Percentiles rank a stretch among this genome's conserved stretches.
Evolutionary conservation across 1,284 basidiomycete species (phyloP).

Genomic region (Irpex lacteus): DNA sequence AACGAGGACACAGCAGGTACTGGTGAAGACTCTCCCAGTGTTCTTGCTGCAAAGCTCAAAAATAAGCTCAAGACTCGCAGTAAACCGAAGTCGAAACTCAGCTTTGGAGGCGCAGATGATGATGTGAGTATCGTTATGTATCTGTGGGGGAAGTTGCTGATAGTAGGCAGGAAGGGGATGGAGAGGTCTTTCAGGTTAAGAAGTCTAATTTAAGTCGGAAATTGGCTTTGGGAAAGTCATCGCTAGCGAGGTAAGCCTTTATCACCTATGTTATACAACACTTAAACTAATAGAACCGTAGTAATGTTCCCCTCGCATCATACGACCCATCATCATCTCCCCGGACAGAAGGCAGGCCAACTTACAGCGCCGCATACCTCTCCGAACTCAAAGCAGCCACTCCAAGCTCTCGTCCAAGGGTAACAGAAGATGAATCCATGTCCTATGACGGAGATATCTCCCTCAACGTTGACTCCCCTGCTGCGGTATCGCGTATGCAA

Average conservation of each 20-base stretch:
- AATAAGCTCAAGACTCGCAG: slow-evolving; percentile 58
- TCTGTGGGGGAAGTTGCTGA: slow-evolving; percentile 19
- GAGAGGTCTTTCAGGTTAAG: slow-evolving; percentile 70
- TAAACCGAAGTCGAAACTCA: slow-evolving; percentile 66
- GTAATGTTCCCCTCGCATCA: slow-evolving; percentile 34
- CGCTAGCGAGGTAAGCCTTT: slow-evolving; percentile 34
- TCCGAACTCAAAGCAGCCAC: slow-evolving; percentile 84
- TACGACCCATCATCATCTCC: slow-evolving; percentile 51
- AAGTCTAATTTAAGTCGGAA: slow-evolving; percentile 73
- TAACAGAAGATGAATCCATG: slow-evolving; percentile 26
- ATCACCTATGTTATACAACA: too few species aligned
- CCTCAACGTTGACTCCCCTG: slow-evolving; percentile 41
- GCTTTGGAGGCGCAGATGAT: slow-evolving; percentile 75
- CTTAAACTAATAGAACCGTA: slow-evolving; percentile 16
- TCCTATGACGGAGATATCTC: slow-evolving; percentile 53
- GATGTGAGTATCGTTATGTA: slow-evolving; percentile 51
- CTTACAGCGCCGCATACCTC: slow-evolving; percentile 78
- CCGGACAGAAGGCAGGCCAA: slow-evolving; percentile 36
- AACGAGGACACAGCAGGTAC: slow-evolving; percentile 25
- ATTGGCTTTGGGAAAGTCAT: slow-evolving; percentile 50
- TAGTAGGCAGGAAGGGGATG: slow-evolving; percentile 46
- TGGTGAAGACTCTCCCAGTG: slow-evolving; percentile 45
- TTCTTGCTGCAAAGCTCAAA: slow-evolving; percentile 63
- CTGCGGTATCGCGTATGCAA: slow-evolving; percentile 20
- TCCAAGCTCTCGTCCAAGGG: slow-evolving; percentile 52